Conservation (phyloP, 2,329 filamentous ascomycete genomes). For the Sordariomycetes sp. region DNA sequence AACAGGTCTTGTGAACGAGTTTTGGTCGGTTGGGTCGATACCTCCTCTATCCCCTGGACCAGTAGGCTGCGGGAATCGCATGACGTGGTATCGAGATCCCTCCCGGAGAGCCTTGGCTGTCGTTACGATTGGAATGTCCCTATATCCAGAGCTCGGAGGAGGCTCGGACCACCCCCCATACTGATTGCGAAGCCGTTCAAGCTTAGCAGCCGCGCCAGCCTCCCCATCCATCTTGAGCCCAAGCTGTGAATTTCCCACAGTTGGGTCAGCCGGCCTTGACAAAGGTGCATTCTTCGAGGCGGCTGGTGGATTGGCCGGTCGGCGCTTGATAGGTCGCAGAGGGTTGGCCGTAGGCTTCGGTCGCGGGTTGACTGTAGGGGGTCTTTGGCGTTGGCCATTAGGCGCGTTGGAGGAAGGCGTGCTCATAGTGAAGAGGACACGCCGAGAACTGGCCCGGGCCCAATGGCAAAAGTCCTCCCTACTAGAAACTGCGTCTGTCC, state of each 20-base stretch:
- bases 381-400: neutral
- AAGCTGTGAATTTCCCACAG: conserved; percentile 12
- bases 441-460: neutral
- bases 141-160: conserved; percentile 35
- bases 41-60: conserved; percentile 37
- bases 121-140: conserved; percentile 59
- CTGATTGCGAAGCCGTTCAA: conserved; percentile 30
- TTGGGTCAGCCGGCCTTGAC: neutral
- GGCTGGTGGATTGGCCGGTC: conserved; percentile 7
- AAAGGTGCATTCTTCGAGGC: neutral
- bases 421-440: conserved; percentile 26
- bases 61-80: conserved; percentile 61
- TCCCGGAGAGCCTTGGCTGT: conserved; percentile 74
- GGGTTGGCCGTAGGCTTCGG: conserved; percentile 2
- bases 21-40: conserved; percentile 57
- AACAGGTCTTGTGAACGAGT: conserved; percentile 79
- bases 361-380: neutral
- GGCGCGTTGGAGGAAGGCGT: conserved; percentile 22
- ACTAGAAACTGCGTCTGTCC: neutral
- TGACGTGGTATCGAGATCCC: conserved; percentile 75
- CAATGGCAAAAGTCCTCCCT: neutral
- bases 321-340: conserved; percentile 5
- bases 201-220: conserved; percentile 1
- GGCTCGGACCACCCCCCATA: conserved; percentile 50
- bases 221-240: conserved; percentile 18